Base-by-base conservation (phyloP, 2,329 filamentous ascomycete species). In the Nemania diffusa region DNA sequence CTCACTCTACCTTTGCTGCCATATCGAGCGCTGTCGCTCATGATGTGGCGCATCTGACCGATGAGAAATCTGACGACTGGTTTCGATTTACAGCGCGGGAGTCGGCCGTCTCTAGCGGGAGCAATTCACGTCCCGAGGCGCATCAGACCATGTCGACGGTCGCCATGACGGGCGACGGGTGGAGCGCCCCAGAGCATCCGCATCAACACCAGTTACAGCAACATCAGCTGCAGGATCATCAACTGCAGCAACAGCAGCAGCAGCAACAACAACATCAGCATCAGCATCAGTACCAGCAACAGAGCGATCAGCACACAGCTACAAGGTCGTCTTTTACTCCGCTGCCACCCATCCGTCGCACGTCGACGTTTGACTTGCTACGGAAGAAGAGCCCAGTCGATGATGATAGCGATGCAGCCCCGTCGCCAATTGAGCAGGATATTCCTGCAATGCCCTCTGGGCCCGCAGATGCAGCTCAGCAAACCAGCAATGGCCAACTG, bases 321-420 rank as follows among this genome's bases (percentile, higher is more conserved):
- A 53, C 44, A 20, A 17, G 58, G 9, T 80, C 84, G 1, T 87
- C 85, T 1, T 90, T 90, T 69, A 79, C 84, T 24, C 85, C 85
- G 0, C 76, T 90, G 42, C 88, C 88, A 2, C 86, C 86, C 1
- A 88, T 90, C 65, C 83, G 86, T 52, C 82, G 86, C 34, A 83
- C 82, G 15, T 89, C 88, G 17, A 86, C 85, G 3, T 87, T 90
- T 75, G 84, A 84, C 48, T 72, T 83, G 34, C 71, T 85, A 62
- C 76, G 76, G 40, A 77, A 73, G 62, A 80, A 78, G 63, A 79
- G 78, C 42, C 48, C 70, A 8, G 74, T 78, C 29, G 78, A 79
- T 26, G 78, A 81, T 27, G 77, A 81, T 24, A 62, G 64, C 50
- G 72, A 74, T 63, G 64, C 68, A 52, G 51, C 57, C 15, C 71